Percentiles rank a stretch among this genome's conserved stretches.
Evolutionary conservation across 176 grass and related monocot genomes (phyloP).

Genomic region (Aegilops longissima): DNA sequence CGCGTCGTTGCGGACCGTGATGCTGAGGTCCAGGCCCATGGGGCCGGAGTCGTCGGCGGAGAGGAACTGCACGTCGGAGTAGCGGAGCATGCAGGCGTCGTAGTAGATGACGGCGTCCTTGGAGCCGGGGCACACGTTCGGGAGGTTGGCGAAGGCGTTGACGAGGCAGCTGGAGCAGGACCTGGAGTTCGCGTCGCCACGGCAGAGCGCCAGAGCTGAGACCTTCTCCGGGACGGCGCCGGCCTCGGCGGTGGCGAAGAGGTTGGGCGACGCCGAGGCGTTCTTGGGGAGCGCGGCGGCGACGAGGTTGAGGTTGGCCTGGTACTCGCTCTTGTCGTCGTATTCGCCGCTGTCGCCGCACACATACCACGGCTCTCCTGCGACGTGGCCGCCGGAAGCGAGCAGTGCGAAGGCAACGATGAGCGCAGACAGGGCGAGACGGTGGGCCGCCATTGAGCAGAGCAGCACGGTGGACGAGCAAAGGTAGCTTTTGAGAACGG

Average conservation of each 20-base stretch:
- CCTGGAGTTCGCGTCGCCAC: constrained; percentile 23
- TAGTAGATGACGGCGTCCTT: constrained; percentile 20
- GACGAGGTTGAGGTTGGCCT: constrained; percentile 21
- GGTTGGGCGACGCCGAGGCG: constrained; percentile 12
- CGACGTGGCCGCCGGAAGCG: no score
- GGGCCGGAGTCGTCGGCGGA: neutral
- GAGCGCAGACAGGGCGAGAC: neutral
- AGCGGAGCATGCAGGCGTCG: constrained; percentile 22
- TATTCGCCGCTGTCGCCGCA: neutral
- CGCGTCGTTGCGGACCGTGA: neutral
- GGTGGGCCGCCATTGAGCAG: neutral
- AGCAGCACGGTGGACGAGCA: no score
- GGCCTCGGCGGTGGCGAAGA: constrained; percentile 20
- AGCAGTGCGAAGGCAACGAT: neutral
- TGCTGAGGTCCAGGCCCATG: neutral
- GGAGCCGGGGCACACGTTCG: neutral
- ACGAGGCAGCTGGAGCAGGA: constrained; percentile 14
- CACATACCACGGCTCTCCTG: neutral
- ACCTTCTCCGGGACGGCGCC: constrained; percentile 19
- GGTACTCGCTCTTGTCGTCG: constrained; percentile 32
- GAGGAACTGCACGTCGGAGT: constrained; percentile 9
- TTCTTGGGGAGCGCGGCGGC: constrained; percentile 13
- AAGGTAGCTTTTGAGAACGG: no score
- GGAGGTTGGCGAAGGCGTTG: constrained; percentile 11
- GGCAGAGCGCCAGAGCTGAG: constrained; percentile 32